Base-by-base conservation (phyloP, 345 rosid genomes). In the Syzygium aromaticum region DNA sequence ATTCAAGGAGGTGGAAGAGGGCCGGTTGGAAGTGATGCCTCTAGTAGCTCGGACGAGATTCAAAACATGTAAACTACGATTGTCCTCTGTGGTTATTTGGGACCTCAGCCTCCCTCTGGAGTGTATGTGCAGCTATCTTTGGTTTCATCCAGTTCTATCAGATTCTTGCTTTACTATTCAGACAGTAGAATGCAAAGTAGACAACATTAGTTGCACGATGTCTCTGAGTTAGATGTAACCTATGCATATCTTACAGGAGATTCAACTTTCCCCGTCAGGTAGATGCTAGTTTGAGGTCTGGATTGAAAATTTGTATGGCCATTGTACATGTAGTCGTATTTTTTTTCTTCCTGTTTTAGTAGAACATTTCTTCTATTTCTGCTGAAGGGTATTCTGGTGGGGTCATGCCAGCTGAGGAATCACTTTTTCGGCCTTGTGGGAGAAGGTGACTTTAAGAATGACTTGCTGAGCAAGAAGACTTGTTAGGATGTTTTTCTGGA, bases 41-140 rank as follows among this genome's bases (percentile, higher is more conserved):
- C 98, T 67, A 91, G 91, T 87, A 93, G 95, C 96, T 92, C 95
- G 7, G 97, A 95, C n/a, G 95, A 92, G 89, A 84, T 89, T 40
- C 91, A 90, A 86, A 86, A 91, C 49, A 84, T 78, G 86, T 91
- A 91, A 88, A 52, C 82, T 67, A 63, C 16, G 54, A 28, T 43
- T 5, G 38, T 64, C 25, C 49, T 38, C 85, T 21, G 49, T 73
- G 82, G 82, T 33, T 84, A 11, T 84, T 84, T 10, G 49, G 27
- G 49, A 73, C 49, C 82, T 73, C 49, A 73, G 49, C 82, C 82
- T 73, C 82, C 49, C 82, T 73, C 27, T 73, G 49, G 82, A 38
- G 38, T 38, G 27, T 73, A 73, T 9, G 80, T 33, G 80, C 80
- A 19, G 49, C 82, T 73, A 19, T 49, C 49, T 19, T 38, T 7